Base-by-base conservation (phyloP, 352 stramenopile genomes). In the Globisporangium sylvaticum region DNA sequence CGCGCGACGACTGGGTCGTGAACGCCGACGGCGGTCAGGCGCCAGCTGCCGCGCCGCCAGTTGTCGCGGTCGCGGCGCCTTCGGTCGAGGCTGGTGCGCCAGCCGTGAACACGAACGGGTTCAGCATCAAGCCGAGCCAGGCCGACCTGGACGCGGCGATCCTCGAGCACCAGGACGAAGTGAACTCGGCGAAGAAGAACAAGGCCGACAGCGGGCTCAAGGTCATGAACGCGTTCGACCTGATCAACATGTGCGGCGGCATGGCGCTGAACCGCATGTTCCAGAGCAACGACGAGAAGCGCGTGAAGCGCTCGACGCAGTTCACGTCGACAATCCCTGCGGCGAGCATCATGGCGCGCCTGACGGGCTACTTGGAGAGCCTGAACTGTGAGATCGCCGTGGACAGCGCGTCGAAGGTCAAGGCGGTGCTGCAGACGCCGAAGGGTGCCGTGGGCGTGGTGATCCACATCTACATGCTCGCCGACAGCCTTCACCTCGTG, bases 221-320 rank as follows among this genome's bases (percentile, higher is more conserved):
- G 73, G 81, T 93, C 63, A 89, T 97, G 84, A 97, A 97, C 69
- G 90, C 90, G 29, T 97, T 97, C 62, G 91, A 97, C 52, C 68
- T 97, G 65, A 95, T 97, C 81, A 97, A 95, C 75, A 94, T 96
- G 85, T 97, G 89, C 77, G 91, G 88, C 32, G 91, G 91, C 56
- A 93, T 95, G 77, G 89, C 88, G 27, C 75, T 97, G n/a, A 96
- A 96, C 73, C 84, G 84, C 62, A 94, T 96, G 85, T 94, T 96
- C 75, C 85, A 93, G 68, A 91, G 76, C 74, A 90, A 90, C 63
- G 88, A 95, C 55, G 86, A 94, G 64, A 93, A 94, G 75, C 81
- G 83, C 52, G 88, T 95, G 29, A 93, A 94, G 79, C 73, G 85
- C 34, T 89, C 79, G 65, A 94, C 86, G 69, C 88, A 94, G 70